Percentiles rank a stretch among this genome's conserved stretches.
Conservation (phyloP, 2,329 filamentous ascomycete species). For the Beauveria medogensis region DNA sequence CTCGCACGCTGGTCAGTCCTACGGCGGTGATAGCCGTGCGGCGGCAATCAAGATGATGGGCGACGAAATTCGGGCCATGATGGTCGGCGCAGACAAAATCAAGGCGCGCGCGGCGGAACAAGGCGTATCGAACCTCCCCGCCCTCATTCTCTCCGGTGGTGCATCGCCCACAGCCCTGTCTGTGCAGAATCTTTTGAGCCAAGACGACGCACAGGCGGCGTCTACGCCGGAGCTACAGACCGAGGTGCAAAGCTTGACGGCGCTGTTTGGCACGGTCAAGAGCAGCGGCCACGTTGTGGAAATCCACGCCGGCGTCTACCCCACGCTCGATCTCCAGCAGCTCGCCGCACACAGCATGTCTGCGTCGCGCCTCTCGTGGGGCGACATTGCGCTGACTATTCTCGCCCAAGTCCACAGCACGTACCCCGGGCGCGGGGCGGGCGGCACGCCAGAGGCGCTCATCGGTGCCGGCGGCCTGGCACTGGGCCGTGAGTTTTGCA, state of each 20-base stretch:
- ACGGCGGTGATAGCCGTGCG: constrained; percentile 33
- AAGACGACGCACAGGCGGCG: constrained; percentile 7
- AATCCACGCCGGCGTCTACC: constrained; percentile 70
- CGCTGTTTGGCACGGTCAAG: constrained; percentile 21
- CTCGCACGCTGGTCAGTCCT: constrained; percentile 65
- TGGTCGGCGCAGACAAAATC: constrained; percentile 19
- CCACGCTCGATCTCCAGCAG: constrained; percentile 71
- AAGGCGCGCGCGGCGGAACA: constrained; percentile 13
- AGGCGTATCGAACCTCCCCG: constrained; percentile 13
- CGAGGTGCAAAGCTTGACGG: constrained; percentile 15
- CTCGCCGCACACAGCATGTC: constrained; percentile 58
- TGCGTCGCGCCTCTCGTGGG: constrained; percentile 34
- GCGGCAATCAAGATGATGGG: constrained; percentile 24
- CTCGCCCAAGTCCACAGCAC: constrained; percentile 64
- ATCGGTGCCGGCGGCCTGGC: constrained; percentile 62
- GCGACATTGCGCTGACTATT: constrained; percentile 58
- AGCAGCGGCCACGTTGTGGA: constrained; percentile 45
- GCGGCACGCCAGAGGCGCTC: constrained; percentile 51
- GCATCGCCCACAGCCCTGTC: constrained; percentile 61
- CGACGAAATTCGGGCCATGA: constrained; percentile 23
- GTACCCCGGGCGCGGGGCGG: constrained; percentile 50
- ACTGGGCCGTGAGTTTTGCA: constrained; percentile 66
- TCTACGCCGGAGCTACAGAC: constrained; percentile 14
- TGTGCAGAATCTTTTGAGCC: constrained; percentile 19
- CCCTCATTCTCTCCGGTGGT: constrained; percentile 53